These are phyloP conservation scores for Sarocladiaceae sp. DNA, from an alignment of 2,329 filamentous ascomycete species.

Conservation along the genomic window DNA sequence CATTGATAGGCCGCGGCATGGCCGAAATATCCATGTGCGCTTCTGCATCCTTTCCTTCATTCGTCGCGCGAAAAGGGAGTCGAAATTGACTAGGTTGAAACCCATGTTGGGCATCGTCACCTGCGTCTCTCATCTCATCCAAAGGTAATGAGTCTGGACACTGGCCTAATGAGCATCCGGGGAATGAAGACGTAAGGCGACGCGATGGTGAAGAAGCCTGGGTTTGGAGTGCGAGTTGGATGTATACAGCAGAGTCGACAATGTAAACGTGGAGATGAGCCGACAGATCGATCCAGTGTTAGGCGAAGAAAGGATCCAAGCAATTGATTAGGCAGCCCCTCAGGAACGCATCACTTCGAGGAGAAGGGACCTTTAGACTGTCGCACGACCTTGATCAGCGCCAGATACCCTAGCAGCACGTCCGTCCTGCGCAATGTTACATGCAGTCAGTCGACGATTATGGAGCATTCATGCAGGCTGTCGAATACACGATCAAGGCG, in stretches of 20 bases:
- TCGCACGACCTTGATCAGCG: neutral
- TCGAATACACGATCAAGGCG: neutral
- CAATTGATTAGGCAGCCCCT: neutral
- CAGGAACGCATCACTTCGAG: neutral
- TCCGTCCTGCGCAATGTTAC: too few species aligned
- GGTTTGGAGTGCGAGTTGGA: too few species aligned
- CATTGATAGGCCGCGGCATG: conserved; percentile 1
- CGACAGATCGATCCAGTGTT: too few species aligned
- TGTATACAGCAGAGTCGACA: too few species aligned
- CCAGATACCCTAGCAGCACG: too few species aligned
- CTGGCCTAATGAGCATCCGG: too few species aligned
- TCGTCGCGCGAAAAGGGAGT: neutral
- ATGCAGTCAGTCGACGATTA: conserved; percentile 1
- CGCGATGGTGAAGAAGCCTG: too few species aligned
- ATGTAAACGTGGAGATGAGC: too few species aligned
- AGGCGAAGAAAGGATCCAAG: neutral
- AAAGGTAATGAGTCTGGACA: too few species aligned
- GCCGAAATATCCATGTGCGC: neutral
- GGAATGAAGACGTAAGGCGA: too few species aligned
- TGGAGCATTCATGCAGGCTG: too few species aligned
- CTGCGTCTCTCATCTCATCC: conserved; percentile 12
- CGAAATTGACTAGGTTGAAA: neutral
- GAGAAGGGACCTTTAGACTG: neutral
- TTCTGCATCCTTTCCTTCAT: conserved; percentile 1
- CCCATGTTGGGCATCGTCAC: neutral